Conservation (phyloP, 1,284 basidiomycete species). For the Hypsizygus ulmarius region DNA sequence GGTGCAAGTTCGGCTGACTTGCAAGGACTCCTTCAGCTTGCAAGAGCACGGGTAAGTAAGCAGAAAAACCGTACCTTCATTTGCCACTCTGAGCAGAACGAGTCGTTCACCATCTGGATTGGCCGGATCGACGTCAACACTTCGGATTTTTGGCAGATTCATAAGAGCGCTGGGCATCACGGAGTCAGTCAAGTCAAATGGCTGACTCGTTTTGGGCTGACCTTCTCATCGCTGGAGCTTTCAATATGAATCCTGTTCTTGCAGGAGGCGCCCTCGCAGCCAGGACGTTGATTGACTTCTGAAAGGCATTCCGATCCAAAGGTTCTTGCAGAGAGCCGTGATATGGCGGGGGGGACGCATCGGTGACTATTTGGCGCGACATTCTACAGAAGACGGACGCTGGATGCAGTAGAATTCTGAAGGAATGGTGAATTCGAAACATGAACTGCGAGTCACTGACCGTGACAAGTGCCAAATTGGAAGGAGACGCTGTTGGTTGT, state of each 20-base stretch:
- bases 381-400: conserved; percentile 19
- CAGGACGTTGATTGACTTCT: conserved; percentile 60
- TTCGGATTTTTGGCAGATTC: conserved; percentile 65
- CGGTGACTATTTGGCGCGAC: conserved; percentile 38
- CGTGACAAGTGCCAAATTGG: neutral
- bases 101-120: conserved; percentile 50
- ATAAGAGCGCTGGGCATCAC: conserved; percentile 35
- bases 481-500: too few relatives aligned
- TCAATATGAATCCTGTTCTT: conserved; percentile 56
- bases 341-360: conserved; percentile 55
- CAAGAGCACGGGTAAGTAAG: conserved; percentile 8
- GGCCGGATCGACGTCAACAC: conserved; percentile 52
- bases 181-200: conserved; percentile 6
- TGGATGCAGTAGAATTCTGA: conserved; percentile 2
- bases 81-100: conserved; percentile 57
- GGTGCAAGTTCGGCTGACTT: conserved; percentile 67
- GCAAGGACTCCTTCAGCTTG: conserved; percentile 26
- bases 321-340: conserved; percentile 35
- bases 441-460: conserved; percentile 1
- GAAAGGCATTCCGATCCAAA: conserved; percentile 66
- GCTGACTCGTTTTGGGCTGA: conserved; percentile 31
- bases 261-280: conserved; percentile 61
- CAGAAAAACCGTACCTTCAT: conserved; percentile 50
- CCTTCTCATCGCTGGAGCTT: conserved; percentile 56
- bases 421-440: conserved; percentile 5